Base-by-base conservation (phyloP, 768 basidiomycete species). In the Leccinum boreale region DNA sequence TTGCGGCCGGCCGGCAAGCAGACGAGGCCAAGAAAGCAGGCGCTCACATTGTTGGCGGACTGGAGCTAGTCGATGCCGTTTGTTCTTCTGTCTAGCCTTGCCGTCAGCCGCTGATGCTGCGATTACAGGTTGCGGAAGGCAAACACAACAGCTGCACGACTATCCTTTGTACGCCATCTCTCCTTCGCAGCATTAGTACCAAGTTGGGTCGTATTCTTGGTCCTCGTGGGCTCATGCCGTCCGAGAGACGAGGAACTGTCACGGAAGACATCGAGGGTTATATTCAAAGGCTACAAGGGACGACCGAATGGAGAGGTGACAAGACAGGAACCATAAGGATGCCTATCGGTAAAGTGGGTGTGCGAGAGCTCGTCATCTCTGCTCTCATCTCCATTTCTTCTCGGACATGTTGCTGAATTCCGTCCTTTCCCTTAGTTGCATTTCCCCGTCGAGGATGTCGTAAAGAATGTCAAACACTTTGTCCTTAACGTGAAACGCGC, bases 221-320 rank as follows among this genome's bases (percentile, higher is more conserved):
- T 65, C 95, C 94, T 44, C 85, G 92, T 53, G 96, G 96, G 56
- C 76, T 98, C 47, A 97, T 99, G 95, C 97, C 97, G 11, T 90
- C 91, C 7, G 92, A 89, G 60, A 86, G 94, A 71, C 82, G 94
- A 57, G 97, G 97, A 5, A 95, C 95, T 1, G 96, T 98, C 19
- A 92, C 92, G 2, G 90, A 94, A 51, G 92, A 98, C 58, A 79
- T 98, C 44, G 86, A 80, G 14, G 85, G 85, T 12, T 95, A 90
- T 62, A 85, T 99, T 56, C 80, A 84, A 64, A 83, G 84, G 50
- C 81, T 96, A 35, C 83, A 85, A 56, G 92, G 91, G 12, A 86
- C 87, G 4, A 85, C 87, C 48, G 94, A 98, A 69, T 99, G 96
- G 94, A 92, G 87, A 73, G 92, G 92, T 9, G 94, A 97, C 75